Evolutionary conservation across 148 eudicot genomes (phyloP).

Genomic region (Rhododendron griersonianum): DNA sequence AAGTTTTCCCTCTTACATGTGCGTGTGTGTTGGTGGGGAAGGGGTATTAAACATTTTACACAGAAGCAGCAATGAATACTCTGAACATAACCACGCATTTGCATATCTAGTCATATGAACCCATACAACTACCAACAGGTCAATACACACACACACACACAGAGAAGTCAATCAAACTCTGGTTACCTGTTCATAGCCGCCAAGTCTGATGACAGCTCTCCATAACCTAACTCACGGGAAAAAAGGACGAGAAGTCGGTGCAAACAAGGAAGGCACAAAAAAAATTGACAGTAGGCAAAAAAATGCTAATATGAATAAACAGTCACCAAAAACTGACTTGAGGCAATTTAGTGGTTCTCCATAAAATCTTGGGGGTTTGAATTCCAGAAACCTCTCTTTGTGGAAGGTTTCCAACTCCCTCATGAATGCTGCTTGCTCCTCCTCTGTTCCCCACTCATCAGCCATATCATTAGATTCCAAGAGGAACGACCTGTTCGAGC

Average conservation of each 20-base stretch:
- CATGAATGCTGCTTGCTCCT: conserved; percentile 46
- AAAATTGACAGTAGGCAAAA: not conserved
- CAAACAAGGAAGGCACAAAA: not conserved
- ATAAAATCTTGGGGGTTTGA: conserved; percentile 47
- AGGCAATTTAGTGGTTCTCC: conserved; percentile 49
- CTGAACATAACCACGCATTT: not conserved
- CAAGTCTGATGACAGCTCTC: conserved; percentile 53
- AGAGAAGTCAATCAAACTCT: not conserved
- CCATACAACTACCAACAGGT: not conserved
- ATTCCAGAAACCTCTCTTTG: conserved; percentile 41
- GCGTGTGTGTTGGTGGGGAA: not conserved
- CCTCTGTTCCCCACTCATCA: conserved; percentile 44
- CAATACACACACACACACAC: not conserved
- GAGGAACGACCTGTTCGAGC: conserved; percentile 28
- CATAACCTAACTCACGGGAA: conserved; percentile 36
- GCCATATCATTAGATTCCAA: conserved; percentile 26
- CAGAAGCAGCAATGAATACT: not conserved
- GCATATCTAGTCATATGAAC: not conserved
- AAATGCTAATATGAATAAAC: not conserved
- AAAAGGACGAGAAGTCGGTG: conserved; percentile 1
- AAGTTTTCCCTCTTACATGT: not conserved
- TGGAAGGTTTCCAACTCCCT: conserved; percentile 49
- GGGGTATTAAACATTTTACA: not conserved
- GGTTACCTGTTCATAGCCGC: conserved; percentile 49
- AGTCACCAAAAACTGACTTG: conserved; percentile 24